Conservation (phyloP, 805 yeast species). For the Kuraishia molischiana region DNA sequence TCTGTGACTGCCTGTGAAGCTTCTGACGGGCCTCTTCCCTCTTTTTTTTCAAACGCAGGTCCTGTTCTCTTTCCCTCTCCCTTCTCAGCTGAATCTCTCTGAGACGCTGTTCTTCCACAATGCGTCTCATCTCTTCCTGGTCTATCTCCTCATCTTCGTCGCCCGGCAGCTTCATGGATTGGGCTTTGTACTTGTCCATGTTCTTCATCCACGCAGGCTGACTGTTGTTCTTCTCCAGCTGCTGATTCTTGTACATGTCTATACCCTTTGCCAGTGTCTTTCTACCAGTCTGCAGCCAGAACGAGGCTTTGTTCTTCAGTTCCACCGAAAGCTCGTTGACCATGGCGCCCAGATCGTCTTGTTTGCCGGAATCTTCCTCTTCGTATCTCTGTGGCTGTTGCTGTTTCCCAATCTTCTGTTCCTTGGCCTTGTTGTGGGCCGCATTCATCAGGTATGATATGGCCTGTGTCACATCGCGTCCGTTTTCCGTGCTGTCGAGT, state of each 20-base stretch:
- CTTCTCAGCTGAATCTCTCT: slow-evolving; percentile 18
- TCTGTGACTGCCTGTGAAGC: neutral
- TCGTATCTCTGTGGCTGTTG: neutral
- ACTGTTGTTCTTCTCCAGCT: slow-evolving; percentile 17
- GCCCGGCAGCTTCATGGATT: slow-evolving; percentile 19
- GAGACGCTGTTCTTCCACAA: slow-evolving; percentile 29
- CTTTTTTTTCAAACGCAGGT: slow-evolving; percentile 2
- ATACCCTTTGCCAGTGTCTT: slow-evolving; percentile 54
- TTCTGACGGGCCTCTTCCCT: slow-evolving; percentile 7
- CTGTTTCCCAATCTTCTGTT: slow-evolving; percentile 10
- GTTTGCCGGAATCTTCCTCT: slow-evolving; percentile 3
- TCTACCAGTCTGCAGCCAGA: slow-evolving; percentile 46
- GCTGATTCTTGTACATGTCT: slow-evolving; percentile 40
- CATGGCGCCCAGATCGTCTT: slow-evolving; percentile 25
- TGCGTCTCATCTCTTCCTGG: slow-evolving; percentile 27
- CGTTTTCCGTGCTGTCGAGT: slow-evolving; percentile 36
- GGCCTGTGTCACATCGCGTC: slow-evolving; percentile 54
- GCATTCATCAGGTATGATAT: slow-evolving; percentile 55
- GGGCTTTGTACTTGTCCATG: slow-evolving; percentile 36
- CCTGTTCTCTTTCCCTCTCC: slow-evolving; percentile 10
- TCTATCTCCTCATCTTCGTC: slow-evolving; percentile 34
- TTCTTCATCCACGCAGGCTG: slow-evolving; percentile 73
- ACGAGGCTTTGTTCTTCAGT: slow-evolving; percentile 49
- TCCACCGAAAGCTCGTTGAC: slow-evolving; percentile 48
- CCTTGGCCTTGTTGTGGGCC: slow-evolving; percentile 30